Conservation (phyloP, 768 basidiomycete genomes). For the Tephrocybe sp. region DNA sequence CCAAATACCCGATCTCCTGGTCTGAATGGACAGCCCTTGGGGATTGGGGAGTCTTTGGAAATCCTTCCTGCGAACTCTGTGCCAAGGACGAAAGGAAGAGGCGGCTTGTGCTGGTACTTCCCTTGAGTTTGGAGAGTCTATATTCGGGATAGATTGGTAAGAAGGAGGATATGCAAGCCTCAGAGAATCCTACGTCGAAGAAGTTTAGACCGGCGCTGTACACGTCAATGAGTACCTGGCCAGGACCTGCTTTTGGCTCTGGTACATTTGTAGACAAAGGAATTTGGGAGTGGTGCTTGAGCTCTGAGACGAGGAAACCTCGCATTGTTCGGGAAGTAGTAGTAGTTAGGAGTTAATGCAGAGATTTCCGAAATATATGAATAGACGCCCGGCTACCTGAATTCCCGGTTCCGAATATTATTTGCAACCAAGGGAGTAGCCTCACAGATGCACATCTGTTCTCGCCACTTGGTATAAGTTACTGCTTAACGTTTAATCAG, state of each 20-base stretch:
- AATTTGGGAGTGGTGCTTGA: conserved; percentile 69
- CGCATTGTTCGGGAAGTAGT: conserved; percentile 51
- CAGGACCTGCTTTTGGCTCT: conserved; percentile 50
- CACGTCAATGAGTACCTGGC: conserved; percentile 73
- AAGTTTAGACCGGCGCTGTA: conserved; percentile 78
- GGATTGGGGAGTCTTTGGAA: conserved; percentile 69
- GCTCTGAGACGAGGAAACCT: conserved; percentile 72
- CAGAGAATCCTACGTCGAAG: conserved; percentile 52
- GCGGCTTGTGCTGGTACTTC: conserved; percentile 83
- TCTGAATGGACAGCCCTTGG: conserved; percentile 73
- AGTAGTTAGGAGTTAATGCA: neutral
- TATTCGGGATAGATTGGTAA: conserved; percentile 12
- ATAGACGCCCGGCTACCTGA: neutral
- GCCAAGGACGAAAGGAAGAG: conserved; percentile 84
- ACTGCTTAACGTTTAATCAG: too few relatives aligned
- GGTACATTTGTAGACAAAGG: conserved; percentile 51
- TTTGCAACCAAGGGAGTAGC: neutral
- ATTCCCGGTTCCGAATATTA: too few relatives aligned
- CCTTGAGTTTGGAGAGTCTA: conserved; percentile 88
- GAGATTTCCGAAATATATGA: neutral
- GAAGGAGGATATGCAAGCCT: neutral
- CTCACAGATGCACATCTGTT: too few relatives aligned
- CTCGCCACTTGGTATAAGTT: too few relatives aligned
- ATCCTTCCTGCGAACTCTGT: conserved; percentile 85
- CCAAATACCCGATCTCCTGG: conserved; percentile 91